These are phyloP conservation scores for Phytophthora pluvialis DNA, from an alignment of 352 stramenopile species.

Conservation along the genomic window DNA sequence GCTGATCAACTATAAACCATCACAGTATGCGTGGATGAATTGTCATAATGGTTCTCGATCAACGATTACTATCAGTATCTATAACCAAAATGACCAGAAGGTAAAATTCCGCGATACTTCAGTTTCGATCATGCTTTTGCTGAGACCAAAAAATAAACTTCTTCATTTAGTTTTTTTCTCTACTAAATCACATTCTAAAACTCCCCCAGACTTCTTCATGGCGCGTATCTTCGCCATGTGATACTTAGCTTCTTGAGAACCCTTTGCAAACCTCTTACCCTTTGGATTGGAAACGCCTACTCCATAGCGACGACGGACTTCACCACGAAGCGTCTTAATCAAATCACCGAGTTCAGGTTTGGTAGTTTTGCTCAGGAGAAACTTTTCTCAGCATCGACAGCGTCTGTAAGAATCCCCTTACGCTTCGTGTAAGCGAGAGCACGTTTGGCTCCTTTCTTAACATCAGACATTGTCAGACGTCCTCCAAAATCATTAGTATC, in stretches of 20 bases:
- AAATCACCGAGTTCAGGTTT: too few species aligned
- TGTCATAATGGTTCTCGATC: constrained; percentile 11
- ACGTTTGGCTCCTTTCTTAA: constrained; percentile 10
- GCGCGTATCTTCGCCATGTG: too few species aligned
- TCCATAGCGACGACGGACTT: background rate
- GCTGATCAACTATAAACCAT: constrained; percentile 14
- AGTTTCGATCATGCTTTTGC: constrained; percentile 21
- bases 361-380: too few species aligned
- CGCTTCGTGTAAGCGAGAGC: constrained; percentile 14
- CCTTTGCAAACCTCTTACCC: too few species aligned
- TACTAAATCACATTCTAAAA: background rate
- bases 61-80: constrained; percentile 18
- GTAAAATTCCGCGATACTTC: too few species aligned
- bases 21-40: constrained; percentile 25
- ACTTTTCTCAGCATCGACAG: constrained; percentile 7
- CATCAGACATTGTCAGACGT: constrained; percentile 1
- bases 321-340: too few species aligned
- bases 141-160: constrained; percentile 7
- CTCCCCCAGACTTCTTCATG: background rate
- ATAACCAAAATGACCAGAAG: too few species aligned
- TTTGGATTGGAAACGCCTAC: constrained; percentile 5
- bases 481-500: constrained; percentile 1
- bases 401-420: constrained; percentile 13
- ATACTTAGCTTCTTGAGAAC: too few species aligned
- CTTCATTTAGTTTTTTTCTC: background rate